Base-by-base conservation (phyloP, 352 stramenopile genomes). In the Globisporangium alternatum region DNA sequence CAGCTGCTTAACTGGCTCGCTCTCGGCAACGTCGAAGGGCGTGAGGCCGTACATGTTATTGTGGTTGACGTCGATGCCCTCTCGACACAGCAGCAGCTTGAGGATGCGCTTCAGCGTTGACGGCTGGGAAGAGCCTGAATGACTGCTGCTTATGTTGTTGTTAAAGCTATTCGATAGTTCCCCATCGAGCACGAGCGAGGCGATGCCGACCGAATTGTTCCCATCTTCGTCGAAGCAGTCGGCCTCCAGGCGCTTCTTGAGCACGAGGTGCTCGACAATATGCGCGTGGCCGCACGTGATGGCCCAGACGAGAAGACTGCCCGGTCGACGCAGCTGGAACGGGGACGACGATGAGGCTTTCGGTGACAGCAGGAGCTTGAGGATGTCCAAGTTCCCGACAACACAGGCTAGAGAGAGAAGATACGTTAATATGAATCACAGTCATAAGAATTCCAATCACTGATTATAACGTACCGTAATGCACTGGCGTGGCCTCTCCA, bases 211-310 rank as follows among this genome's bases (percentile, higher is more conserved):
- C 0, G 77, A 75, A 56, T 88, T 91, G 69, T 93, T 91, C 21
- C 80, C 80, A 56, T 91, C 81, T 65, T 90, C 80, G 56, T 93
- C 84, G 28, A 81, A 83, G 66, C 79, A 90, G 55, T 88, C 75
- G 19, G 45, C 64, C 64, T 87, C 78, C 1, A 89, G 43, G 30
- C 56, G 59, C 44, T 79, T 78, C 52, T 79, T 72, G 9, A 84
- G 67, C 48, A 78, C 61, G 4, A 90, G 48, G 65, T 80, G 78
- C 47, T 86, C 75, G 10, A 87, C 76, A 7, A 88, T 54, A 4
- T 62, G 25, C 2, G 52, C 63, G 44, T 85, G 76, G 2, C 62
- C 72, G 31, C 69, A 71, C 0, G 76, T 86, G 58, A 91, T 87
- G 4, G 81, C 80, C 80, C 78, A 89, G n/a, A 85, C n/a, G 3